phyloP scores from a whole-genome alignment of 192 early-diverging fungal genomes.

The Martensiomyces pterosporus region DNA sequence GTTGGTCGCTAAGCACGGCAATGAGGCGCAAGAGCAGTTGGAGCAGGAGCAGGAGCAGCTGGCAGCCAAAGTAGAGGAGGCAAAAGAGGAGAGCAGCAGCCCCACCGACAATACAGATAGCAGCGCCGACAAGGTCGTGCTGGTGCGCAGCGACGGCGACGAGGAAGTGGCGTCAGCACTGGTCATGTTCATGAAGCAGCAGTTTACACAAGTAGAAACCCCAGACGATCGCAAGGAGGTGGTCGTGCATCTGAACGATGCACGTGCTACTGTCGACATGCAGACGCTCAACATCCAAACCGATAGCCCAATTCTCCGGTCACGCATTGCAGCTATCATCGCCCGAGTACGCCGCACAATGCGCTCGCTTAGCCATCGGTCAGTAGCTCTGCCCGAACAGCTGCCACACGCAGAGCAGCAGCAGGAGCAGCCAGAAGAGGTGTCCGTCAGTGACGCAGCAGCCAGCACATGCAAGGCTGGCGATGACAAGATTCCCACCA shows the following conservation, averaged over 20 bases:
- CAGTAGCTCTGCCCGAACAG: conserved; percentile 20
- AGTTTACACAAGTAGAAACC: conserved; percentile 28
- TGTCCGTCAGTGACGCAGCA: neutral
- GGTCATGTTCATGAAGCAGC: conserved; percentile 38
- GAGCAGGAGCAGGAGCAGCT: neutral
- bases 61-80: neutral
- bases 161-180: conserved; percentile 21
- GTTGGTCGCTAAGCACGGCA: neutral
- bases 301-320: conserved; percentile 25
- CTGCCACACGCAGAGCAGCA: neutral
- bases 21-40: neutral
- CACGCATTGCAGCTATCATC: conserved; percentile 31
- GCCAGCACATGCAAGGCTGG: no score
- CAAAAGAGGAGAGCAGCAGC: no score
- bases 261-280: conserved; percentile 14
- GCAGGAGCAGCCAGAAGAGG: neutral
- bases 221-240: conserved; percentile 12
- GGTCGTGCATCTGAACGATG: conserved; percentile 24
- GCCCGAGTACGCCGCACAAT: conserved; percentile 33
- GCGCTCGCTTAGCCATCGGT: conserved; percentile 32
- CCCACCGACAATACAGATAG: neutral
- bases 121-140: neutral
- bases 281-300: conserved; percentile 27
- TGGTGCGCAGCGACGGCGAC: conserved; percentile 13
- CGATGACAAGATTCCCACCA: no score